phyloP scores from a whole-genome alignment of 2,329 filamentous ascomycete species.

The Monilinia fructicola region DNA sequence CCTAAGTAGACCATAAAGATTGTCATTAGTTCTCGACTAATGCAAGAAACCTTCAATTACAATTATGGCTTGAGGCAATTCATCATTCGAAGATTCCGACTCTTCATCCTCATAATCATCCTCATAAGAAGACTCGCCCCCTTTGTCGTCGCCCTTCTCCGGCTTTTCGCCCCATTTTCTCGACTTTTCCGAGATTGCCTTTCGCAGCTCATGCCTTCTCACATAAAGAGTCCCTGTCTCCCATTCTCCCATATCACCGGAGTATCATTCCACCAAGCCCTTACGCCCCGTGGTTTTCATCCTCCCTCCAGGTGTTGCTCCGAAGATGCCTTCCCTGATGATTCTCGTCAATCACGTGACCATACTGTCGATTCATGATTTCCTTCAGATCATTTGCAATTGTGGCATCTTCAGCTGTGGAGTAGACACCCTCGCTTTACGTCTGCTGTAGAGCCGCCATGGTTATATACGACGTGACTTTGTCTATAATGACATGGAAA shows the following conservation, averaged over 20 bases:
- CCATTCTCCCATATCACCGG: slow-evolving; percentile 2
- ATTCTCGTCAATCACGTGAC: not conserved
- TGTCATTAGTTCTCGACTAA: too few species aligned
- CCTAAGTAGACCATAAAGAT: too few species aligned
- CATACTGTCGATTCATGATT: not conserved
- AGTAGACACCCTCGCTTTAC: not conserved
- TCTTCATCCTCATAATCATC: too few species aligned
- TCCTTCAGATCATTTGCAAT: not conserved
- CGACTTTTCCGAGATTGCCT: not conserved
- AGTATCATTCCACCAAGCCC: not conserved
- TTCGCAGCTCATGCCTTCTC: not conserved
- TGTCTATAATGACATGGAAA: not conserved
- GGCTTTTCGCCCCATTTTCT: not conserved
- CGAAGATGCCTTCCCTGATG: not conserved
- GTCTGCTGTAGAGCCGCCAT: not conserved
- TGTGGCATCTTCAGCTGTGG: slow-evolving; percentile 3
- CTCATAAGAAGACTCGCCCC: too few species aligned
- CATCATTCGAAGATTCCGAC: too few species aligned
- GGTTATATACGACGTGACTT: not conserved
- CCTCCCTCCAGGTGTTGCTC: too few species aligned
- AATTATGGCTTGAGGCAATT: too few species aligned
- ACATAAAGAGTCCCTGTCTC: not conserved
- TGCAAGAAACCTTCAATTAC: too few species aligned
- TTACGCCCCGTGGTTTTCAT: not conserved
- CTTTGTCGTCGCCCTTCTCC: too few species aligned